Percentiles rank a stretch among this genome's conserved stretches.
Conservation (phyloP, 148 eudicot genomes). For the Polygonum maritimum region DNA sequence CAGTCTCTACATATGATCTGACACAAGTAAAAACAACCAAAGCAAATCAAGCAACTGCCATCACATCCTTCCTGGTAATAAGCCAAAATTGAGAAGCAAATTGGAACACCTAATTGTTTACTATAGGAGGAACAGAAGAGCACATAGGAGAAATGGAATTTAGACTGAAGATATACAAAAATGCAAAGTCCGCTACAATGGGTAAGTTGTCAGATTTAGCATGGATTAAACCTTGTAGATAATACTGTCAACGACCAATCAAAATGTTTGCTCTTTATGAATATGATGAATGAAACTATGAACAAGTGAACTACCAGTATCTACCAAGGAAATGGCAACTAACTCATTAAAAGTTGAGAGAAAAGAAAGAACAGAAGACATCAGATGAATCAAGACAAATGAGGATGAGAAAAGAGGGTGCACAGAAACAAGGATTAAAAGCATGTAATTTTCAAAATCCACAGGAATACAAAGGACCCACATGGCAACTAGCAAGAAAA, state of each 20-base stretch:
- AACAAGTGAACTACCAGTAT: not conserved
- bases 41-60: conserved; percentile 6
- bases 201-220: not conserved
- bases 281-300: not conserved
- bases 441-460: not conserved
- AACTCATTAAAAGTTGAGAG: not conserved
- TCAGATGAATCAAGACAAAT: conserved; percentile 3
- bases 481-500: conserved; percentile 4
- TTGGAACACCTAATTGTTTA: not conserved
- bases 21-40: not conserved
- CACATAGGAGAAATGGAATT: not conserved
- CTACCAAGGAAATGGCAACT: not conserved
- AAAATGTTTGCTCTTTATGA: not conserved
- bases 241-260: not conserved
- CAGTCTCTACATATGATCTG: not conserved
- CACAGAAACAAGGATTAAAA: conserved; percentile 1
- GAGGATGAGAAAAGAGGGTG: not conserved
- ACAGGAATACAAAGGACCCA: conserved; percentile 7
- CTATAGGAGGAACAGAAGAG: not conserved
- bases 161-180: not conserved
- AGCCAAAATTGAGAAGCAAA: not conserved
- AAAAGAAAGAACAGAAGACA: not conserved
- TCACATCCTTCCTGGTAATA: conserved; percentile 1
- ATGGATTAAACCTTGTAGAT: not conserved
- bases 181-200: not conserved